Percentiles rank a stretch among this genome's conserved stretches.
Conservation (phyloP, 768 basidiomycete species). For the Gloeopeniophorella convolvens region DNA sequence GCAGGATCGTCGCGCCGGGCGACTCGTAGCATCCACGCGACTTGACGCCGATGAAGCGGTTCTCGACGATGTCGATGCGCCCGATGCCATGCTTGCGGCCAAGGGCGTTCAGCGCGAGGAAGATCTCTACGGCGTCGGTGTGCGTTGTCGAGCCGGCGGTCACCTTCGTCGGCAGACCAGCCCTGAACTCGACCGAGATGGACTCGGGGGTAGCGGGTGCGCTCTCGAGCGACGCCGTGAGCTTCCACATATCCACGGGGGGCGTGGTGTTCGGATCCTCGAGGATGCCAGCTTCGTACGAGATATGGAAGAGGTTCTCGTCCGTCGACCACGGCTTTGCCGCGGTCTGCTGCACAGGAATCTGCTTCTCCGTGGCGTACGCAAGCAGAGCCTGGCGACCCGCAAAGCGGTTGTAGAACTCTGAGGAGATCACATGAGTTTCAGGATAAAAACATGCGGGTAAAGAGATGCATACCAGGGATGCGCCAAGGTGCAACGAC, state of each 20-base stretch:
- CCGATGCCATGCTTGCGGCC: constrained; percentile 95
- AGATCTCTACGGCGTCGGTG: constrained; percentile 94
- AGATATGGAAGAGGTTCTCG: constrained; percentile 99
- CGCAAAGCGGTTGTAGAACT: constrained; percentile 96
- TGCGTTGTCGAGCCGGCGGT: constrained; percentile 49
- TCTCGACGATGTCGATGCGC: constrained; percentile 98
- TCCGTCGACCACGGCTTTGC: constrained; percentile 99
- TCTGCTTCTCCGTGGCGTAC: constrained; percentile 80
- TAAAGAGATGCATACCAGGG: constrained; percentile 50
- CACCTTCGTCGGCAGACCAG: constrained; percentile 84
- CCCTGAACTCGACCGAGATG: constrained; percentile 79
- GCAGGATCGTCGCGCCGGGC: constrained; percentile 93
- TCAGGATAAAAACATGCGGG: neutral
- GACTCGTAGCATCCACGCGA: constrained; percentile 99
- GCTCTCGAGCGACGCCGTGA: constrained; percentile 75
- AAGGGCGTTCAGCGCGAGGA: constrained; percentile 83
- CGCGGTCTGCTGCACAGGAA: constrained; percentile 92
- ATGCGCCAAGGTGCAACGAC: constrained; percentile 98
- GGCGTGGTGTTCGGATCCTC: constrained; percentile 95
- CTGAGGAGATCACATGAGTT: constrained; percentile 32
- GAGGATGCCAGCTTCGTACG: constrained; percentile 98
- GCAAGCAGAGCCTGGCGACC: constrained; percentile 90
- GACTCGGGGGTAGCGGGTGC: constrained; percentile 76
- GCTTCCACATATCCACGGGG: constrained; percentile 98
- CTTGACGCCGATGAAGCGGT: constrained; percentile 99